Base-by-base conservation (phyloP, 352 stramenopile genomes). In the Phytophthora pisi region DNA sequence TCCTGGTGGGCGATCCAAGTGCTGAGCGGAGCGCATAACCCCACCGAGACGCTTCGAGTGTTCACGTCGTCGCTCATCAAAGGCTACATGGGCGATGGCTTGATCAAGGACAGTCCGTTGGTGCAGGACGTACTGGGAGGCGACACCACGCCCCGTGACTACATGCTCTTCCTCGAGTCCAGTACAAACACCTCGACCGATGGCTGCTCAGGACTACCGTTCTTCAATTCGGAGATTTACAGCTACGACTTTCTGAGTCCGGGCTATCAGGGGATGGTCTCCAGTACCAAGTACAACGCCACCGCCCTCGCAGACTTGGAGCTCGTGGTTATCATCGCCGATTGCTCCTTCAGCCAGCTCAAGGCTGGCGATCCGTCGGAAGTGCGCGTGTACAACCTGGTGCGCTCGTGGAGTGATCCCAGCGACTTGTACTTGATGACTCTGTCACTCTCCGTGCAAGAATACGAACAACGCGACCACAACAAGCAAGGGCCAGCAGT, bases 261-360 rank as follows among this genome's bases (percentile, higher is more conserved):
- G 24, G 61, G 67, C 6, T 79, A 75, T 7, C 16, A 45, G 0
- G 55, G 64, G 0, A 54, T 82, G 2, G 50, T 76, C 11, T 43
- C 40, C 3, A 50, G 55, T 2, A 75, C 68, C 18, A 58, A 71
- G 18, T 82, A 88, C 53, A 77, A 76, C 54, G 36, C 77, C 24
- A 78, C 64, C 13, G 66, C 52, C 34, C 40, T 84, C n/a, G 23
- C 16, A 0, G 61, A 76, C 0, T 40, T 66, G 4, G 79, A 88
- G 54, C 67, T 88, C 3, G 66, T 88, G 24, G 11, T 74, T 2
- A 59, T 68, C 0, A 58, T 86, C 0, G 72, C 82, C 0, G 79
- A 86, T 54, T 88, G 79, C 57, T 64, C 69, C 1, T 78, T 61
- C 5, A 60, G 24, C 1, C 45, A 58, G 26, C 58, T 88, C 31